Evolutionary conservation across 192 early-diverging fungal species (phyloP).

Genomic region (Podila minutissima): DNA sequence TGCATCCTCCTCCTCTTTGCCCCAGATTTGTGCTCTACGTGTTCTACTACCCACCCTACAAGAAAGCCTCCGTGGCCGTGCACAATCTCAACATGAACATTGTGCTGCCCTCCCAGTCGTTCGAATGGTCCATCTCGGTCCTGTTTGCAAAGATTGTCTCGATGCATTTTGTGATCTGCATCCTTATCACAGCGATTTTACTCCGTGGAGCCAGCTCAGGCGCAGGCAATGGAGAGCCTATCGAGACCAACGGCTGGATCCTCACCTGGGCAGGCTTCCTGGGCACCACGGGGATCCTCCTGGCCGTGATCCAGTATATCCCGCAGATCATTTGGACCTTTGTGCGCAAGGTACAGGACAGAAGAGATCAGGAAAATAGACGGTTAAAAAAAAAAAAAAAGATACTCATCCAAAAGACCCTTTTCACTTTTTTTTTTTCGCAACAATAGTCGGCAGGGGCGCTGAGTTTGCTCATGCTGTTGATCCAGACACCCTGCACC

Average conservation of each 20-base stretch:
- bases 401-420: neutral
- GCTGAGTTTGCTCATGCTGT: slow-evolving; percentile 89
- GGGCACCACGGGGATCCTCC: slow-evolving; percentile 70
- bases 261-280: slow-evolving; percentile 72
- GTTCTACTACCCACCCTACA: slow-evolving; percentile 70
- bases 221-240: slow-evolving; percentile 28
- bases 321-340: slow-evolving; percentile 91
- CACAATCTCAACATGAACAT: slow-evolving; percentile 3
- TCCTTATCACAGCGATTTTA: slow-evolving; percentile 60
- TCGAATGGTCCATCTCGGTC: slow-evolving; percentile 64
- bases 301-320: slow-evolving; percentile 85
- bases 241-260: slow-evolving; percentile 7
- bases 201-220: slow-evolving; percentile 57
- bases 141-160: slow-evolving; percentile 62
- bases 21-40: slow-evolving; percentile 69
- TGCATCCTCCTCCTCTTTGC: neutral
- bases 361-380: neutral
- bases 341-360: slow-evolving; percentile 62
- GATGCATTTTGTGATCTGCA: slow-evolving; percentile 61
- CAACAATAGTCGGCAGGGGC: slow-evolving; percentile 78
- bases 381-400: neutral
- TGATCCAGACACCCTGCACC: slow-evolving; percentile 80
- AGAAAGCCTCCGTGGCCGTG: slow-evolving; percentile 45
- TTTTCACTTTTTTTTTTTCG: neutral
- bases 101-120: slow-evolving; percentile 43